Base-by-base conservation (phyloP, 1,284 basidiomycete genomes). In the Stereum hirsutum region DNA sequence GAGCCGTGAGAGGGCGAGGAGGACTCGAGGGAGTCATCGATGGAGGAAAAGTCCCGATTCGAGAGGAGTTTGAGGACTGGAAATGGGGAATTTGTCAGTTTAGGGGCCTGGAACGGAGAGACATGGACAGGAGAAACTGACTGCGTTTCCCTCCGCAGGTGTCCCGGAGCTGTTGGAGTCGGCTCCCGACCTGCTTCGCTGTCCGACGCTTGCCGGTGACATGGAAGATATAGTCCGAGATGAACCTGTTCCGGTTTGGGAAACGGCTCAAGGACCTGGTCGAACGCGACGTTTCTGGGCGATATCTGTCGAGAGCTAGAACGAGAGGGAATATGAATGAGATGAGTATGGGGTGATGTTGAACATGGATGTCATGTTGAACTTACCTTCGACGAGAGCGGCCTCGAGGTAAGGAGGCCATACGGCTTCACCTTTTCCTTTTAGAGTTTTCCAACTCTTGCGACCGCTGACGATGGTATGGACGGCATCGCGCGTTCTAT, bases 341-440 rank as follows among this genome's bases (percentile, higher is more conserved):
- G 39, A 33, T 21, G 36, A 24, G 36, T 25, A n/a, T 39, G 39
- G 39, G 35, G 41, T 44, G 45, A 48, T 42, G 44, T 44, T 27
- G 21, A 25, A 17, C 4, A 50, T 62, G 28, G 50, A n/a, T n/a
- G n/a, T n/a, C n/a, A n/a, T n/a, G n/a, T n/a, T n/a, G n/a, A n/a
- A n/a, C n/a, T n/a, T n/a, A 81, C 82, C 83, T 70, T 84, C 78
- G 45, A 87, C 71, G 50, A 87, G 66, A 41, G 79, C 79, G 32
- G 77, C 79, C 64, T 87, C 84, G 43, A 87, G 75, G 52, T 81
- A 72, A 19, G 78, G 81, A 31, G 82, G 82, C 81, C 81, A 85
- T 31, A 85, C 81, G 32, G 78, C 70, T 55, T 84, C 81, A 26
- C 77, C 73, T 53, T 63, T 63, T 46, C 80, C 81, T 57, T 74